A percentile compares a stretch with the other conserved stretches of the same genome.
Evolutionary conservation across 306 rosid genomes (phyloP).

Genomic region (Pterocarpus santalinus): DNA sequence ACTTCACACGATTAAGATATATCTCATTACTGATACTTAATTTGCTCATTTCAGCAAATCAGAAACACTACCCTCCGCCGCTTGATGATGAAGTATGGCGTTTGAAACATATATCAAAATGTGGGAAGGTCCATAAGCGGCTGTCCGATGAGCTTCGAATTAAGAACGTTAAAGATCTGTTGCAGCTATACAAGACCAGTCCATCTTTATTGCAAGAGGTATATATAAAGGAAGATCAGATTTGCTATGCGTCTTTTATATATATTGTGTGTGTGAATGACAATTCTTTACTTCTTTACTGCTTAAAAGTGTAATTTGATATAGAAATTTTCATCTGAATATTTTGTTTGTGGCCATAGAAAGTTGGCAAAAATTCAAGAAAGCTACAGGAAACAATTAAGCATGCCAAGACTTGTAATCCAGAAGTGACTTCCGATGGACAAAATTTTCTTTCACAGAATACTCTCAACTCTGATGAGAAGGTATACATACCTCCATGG

Average conservation of each 20-base stretch:
- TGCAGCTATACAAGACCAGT: slow-evolving; percentile 38
- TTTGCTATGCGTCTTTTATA: background rate
- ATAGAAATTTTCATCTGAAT: background rate
- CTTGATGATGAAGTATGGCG: slow-evolving; percentile 55
- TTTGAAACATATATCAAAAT: slow-evolving; percentile 50
- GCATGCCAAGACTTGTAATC: slow-evolving; percentile 50
- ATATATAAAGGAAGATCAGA: slow-evolving; percentile 33
- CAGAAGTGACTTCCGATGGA: background rate
- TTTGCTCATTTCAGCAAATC: slow-evolving; percentile 43
- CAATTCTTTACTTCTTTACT: too few relatives aligned
- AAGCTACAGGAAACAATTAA: slow-evolving; percentile 41
- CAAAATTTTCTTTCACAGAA: background rate
- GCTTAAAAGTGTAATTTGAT: background rate
- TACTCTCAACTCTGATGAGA: background rate
- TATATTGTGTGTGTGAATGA: background rate
- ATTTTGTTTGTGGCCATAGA: slow-evolving; percentile 45
- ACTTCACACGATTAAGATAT: too few relatives aligned
- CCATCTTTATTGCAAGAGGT: slow-evolving; percentile 43
- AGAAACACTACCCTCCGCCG: slow-evolving; percentile 48
- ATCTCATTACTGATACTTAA: background rate
- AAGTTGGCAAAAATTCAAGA: slow-evolving; percentile 34
- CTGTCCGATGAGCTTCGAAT: background rate
- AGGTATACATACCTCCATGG: too few relatives aligned
- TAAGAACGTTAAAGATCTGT: slow-evolving; percentile 45
- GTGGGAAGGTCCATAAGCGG: slow-evolving; percentile 4